phyloP scores from a whole-genome alignment of 2,329 filamentous ascomycete species.

The Macrophomina tecta region DNA sequence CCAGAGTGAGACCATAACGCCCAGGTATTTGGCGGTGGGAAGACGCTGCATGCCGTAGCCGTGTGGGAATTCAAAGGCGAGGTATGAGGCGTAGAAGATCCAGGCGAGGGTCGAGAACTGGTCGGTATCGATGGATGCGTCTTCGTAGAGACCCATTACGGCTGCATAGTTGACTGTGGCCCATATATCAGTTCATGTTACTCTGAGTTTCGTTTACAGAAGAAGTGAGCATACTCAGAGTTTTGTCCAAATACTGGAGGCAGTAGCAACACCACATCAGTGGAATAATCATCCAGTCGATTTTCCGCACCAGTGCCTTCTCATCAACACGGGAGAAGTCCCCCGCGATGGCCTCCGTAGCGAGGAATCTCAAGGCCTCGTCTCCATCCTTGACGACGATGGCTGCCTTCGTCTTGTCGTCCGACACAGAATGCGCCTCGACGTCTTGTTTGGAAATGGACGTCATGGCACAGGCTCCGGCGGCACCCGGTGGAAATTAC shows the following conservation, averaged over 20 bases:
- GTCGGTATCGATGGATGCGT: slow-evolving; percentile 41
- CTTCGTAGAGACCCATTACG: slow-evolving; percentile 49
- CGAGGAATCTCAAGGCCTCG: slow-evolving; percentile 36
- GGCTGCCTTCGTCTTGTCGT: not conserved
- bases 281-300: slow-evolving; percentile 37
- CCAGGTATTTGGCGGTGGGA: slow-evolving; percentile 61
- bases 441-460: slow-evolving; percentile 2
- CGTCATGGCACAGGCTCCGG: not conserved
- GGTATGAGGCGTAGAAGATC: slow-evolving; percentile 47
- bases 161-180: slow-evolving; percentile 48
- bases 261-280: slow-evolving; percentile 38
- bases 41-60: slow-evolving; percentile 60
- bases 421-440: slow-evolving; percentile 1
- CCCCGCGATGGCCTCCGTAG: slow-evolving; percentile 28
- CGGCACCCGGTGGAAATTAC: not conserved
- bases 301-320: slow-evolving; percentile 33
- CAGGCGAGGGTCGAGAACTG: slow-evolving; percentile 45
- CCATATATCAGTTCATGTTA: slow-evolving; percentile 13
- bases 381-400: slow-evolving; percentile 32
- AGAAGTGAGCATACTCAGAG: slow-evolving; percentile 30
- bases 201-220: not conserved
- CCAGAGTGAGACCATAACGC: slow-evolving; percentile 52
- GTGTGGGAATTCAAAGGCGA: slow-evolving; percentile 48
- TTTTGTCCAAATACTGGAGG: slow-evolving; percentile 41
- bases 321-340: slow-evolving; percentile 32